These are phyloP conservation scores for Bacterosira constricta DNA, from an alignment of 108 stramenopile genomes.

Conservation along the genomic window DNA sequence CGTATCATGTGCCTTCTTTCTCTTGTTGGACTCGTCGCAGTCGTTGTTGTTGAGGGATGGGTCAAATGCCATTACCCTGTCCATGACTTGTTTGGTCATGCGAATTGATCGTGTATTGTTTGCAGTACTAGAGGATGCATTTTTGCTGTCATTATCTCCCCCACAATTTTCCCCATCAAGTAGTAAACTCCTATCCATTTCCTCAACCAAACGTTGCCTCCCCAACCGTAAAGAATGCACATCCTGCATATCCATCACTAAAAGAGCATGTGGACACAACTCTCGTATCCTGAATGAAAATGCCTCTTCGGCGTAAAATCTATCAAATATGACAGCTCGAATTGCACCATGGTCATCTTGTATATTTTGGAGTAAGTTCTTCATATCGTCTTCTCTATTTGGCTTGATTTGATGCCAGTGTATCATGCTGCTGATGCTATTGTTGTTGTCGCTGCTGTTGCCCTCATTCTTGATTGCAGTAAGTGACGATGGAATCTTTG, in stretches of 20 bases:
- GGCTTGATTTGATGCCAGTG: slow-evolving; percentile 42
- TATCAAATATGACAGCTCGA: slow-evolving; percentile 65
- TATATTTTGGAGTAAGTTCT: slow-evolving; percentile 19
- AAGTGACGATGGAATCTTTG: slow-evolving; percentile 5
- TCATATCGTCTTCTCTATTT: slow-evolving; percentile 38
- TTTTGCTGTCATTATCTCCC: no score
- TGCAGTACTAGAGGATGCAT: no score
- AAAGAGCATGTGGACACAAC: slow-evolving; percentile 44
- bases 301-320: slow-evolving; percentile 77
- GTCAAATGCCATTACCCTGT: slow-evolving; percentile 30
- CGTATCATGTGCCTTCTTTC: slow-evolving; percentile 12
- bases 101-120: no score
- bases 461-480: background rate
- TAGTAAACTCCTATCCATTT: slow-evolving; percentile 2
- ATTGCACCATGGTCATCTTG: slow-evolving; percentile 15
- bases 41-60: no score
- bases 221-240: slow-evolving; percentile 69
- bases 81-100: slow-evolving; percentile 13
- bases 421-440: background rate
- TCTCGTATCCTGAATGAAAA: slow-evolving; percentile 68
- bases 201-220: slow-evolving; percentile 54
- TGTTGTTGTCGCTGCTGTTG: background rate
- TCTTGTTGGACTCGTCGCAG: no score
- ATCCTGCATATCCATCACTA: slow-evolving; percentile 87
- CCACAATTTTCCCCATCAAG: slow-evolving; percentile 1